phyloP scores from a whole-genome alignment of 345 rosid species.

The Eutrema japonicum region DNA sequence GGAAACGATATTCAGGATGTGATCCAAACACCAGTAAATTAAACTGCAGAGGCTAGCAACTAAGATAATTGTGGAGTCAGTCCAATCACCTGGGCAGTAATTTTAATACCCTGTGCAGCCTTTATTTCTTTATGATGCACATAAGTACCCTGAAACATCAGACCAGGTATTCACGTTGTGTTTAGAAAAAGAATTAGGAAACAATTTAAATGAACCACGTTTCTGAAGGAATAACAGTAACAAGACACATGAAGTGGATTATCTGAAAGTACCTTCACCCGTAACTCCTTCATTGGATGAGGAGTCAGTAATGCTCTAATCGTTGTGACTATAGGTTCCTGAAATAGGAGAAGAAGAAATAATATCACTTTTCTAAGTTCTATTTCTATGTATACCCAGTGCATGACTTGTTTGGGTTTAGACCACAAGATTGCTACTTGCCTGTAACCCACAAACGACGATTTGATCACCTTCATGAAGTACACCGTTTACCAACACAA shows the following conservation, averaged over 20 bases:
- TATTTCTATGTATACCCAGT: neutral
- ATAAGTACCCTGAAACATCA: constrained; percentile 76
- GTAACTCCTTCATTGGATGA: constrained; percentile 97
- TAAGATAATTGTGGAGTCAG: constrained; percentile 7
- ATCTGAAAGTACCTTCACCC: constrained; percentile 69
- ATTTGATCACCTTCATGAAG: constrained; percentile 95
- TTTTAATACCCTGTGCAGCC: constrained; percentile 98
- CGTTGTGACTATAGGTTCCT: constrained; percentile 89
- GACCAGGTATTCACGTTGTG: constrained; percentile 27
- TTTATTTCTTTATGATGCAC: constrained; percentile 84
- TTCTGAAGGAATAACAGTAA: constrained; percentile 7
- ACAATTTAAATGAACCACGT: constrained; percentile 9
- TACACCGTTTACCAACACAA: constrained; percentile 85
- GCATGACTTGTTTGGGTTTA: constrained; percentile 17
- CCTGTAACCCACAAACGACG: constrained; percentile 96
- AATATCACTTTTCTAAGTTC: constrained; percentile 14
- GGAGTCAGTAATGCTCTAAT: constrained; percentile 93
- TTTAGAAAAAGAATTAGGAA: constrained; percentile 12
- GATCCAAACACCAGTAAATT: constrained; percentile 8
- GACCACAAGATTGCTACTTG: constrained; percentile 44
- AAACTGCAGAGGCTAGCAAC: constrained; percentile 13
- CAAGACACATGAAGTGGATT: constrained; percentile 12
- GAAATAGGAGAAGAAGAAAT: constrained; percentile 37
- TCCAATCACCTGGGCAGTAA: constrained; percentile 75
- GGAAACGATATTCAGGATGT: constrained; percentile 25